Conservation (phyloP, 2,329 filamentous ascomycete genomes). For the Aspergillus novoparasiticus region DNA sequence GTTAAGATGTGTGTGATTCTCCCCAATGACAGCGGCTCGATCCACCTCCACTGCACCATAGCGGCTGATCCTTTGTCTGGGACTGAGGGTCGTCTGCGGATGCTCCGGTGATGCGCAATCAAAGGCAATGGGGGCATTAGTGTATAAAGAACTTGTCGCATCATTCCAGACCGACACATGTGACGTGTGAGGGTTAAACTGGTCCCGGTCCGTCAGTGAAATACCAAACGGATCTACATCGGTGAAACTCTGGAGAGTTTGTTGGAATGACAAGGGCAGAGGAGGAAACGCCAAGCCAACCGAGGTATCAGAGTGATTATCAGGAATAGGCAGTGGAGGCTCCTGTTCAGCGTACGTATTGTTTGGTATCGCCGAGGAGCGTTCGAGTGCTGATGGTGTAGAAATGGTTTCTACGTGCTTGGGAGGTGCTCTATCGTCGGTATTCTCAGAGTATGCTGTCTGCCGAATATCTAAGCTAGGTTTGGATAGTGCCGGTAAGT, state of each 20-base stretch:
- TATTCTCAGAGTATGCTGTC: constrained; percentile 22
- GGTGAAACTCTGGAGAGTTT: neutral
- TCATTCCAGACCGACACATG: neutral
- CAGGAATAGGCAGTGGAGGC: neutral
- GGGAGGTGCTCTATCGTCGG: neutral
- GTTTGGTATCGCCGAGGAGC: neutral
- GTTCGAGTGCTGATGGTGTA: neutral
- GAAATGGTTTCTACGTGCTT: neutral
- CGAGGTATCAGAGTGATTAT: constrained; percentile 7
- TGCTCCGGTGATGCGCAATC: neutral
- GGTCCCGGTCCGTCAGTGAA: neutral
- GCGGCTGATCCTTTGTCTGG: neutral
- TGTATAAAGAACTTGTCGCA: neutral
- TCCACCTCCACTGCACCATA: neutral
- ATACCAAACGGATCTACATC: neutral
- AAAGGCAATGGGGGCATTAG: neutral
- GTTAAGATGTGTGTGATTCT: neutral
- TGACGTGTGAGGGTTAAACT: neutral
- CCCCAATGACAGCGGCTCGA: neutral
- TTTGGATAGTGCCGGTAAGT: neutral
- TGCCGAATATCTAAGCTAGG: constrained; percentile 23
- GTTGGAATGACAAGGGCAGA: constrained; percentile 19
- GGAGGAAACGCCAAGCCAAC: constrained; percentile 21
- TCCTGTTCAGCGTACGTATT: neutral
- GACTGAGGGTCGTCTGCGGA: neutral